Conservation (phyloP, 805 yeast species). For the Yamadazyma phyllophila region DNA sequence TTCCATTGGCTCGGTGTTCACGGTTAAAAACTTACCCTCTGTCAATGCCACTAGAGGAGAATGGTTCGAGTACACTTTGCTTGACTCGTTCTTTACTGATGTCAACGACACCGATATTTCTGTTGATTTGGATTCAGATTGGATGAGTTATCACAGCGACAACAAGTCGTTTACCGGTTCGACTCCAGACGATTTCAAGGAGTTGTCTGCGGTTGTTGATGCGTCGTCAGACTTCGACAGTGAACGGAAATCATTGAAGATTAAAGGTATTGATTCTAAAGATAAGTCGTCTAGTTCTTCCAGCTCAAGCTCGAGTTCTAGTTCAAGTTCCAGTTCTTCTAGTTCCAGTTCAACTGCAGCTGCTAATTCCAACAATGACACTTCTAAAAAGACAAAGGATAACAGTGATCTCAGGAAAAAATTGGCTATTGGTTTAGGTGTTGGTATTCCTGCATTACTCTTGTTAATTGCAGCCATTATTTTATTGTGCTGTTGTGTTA, state of each 20-base stretch:
- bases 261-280: slow-evolving; percentile 47
- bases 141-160: slow-evolving; percentile 63
- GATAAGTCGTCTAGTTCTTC: slow-evolving; percentile 19
- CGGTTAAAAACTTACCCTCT: slow-evolving; percentile 48
- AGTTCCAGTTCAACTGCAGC: slow-evolving; percentile 17
- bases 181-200: slow-evolving; percentile 39
- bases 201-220: slow-evolving; percentile 23
- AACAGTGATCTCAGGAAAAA: slow-evolving; percentile 34
- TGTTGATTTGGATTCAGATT: slow-evolving; percentile 44
- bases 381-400: neutral
- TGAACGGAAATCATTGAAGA: slow-evolving; percentile 43
- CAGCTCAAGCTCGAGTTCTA: slow-evolving; percentile 24
- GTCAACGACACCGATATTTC: slow-evolving; percentile 47
- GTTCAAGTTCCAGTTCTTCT: slow-evolving; percentile 29
- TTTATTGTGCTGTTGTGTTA: slow-evolving; percentile 52
- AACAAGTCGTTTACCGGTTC: slow-evolving; percentile 70
- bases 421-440: slow-evolving; percentile 88
- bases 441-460: slow-evolving; percentile 67
- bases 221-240: slow-evolving; percentile 29
- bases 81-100: slow-evolving; percentile 57
- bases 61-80: slow-evolving; percentile 56
- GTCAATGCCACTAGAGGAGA: slow-evolving; percentile 68
- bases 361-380: neutral
- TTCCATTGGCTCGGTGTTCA: slow-evolving; percentile 54
- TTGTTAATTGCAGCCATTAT: slow-evolving; percentile 48